Evolutionary conservation across 306 rosid species (phyloP).

Genomic region (Gynostemma pentaphyllum): DNA sequence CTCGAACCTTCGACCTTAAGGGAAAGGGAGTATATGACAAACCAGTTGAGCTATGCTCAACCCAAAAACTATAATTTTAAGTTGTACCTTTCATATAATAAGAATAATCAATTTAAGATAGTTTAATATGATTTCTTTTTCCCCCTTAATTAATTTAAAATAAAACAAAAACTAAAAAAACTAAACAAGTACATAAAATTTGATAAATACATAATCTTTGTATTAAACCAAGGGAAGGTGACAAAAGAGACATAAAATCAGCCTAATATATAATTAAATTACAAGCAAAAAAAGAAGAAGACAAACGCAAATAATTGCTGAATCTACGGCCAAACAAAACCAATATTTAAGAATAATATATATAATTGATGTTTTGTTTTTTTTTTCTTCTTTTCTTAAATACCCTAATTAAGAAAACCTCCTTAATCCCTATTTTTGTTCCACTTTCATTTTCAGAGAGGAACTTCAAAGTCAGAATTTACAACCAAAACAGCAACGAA

Average conservation of each 20-base stretch:
- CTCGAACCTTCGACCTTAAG: too few relatives aligned
- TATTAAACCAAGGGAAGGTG: not conserved
- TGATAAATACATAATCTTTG: not conserved
- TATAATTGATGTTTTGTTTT: conserved; percentile 7
- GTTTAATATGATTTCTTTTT: too few relatives aligned
- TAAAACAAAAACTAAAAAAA: too few relatives aligned
- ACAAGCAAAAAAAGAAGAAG: conserved; percentile 9
- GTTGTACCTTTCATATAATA: too few relatives aligned
- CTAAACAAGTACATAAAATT: not conserved
- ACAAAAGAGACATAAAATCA: not conserved
- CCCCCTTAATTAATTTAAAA: too few relatives aligned
- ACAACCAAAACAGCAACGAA: conserved; percentile 11
- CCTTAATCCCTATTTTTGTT: not conserved
- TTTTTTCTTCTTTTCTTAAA: not conserved
- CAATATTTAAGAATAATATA: conserved; percentile 19
- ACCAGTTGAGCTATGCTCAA: too few relatives aligned
- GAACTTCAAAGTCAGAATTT: conserved; percentile 3
- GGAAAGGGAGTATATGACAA: too few relatives aligned
- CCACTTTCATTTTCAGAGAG: not conserved
- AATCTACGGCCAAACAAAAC: conserved; percentile 30
- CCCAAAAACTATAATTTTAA: too few relatives aligned
- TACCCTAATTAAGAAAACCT: conserved; percentile 5
- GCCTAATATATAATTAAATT: not conserved
- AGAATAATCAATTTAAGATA: too few relatives aligned
- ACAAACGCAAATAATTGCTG: conserved; percentile 28